Evolutionary conservation across 805 yeast genomes (phyloP), one percentile per base, ranked within the genome.

Genomic region (Candida andamanensis): DNA sequence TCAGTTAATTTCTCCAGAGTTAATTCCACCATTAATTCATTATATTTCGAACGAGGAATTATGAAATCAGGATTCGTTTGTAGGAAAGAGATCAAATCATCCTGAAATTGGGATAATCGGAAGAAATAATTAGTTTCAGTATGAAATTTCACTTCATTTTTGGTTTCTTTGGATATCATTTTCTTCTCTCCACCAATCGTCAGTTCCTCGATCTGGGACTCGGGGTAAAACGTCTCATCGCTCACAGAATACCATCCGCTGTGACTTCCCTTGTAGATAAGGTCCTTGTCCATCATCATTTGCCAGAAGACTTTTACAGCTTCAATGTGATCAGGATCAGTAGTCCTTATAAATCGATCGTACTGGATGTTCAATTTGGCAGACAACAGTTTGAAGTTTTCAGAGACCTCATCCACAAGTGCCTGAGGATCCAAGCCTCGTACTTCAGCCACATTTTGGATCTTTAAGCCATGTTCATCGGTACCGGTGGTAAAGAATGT

Each of bases 391-490:
- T 72, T 70, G 58, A 92, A 92, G 34, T 76, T 77, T 4, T 58
- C 50, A 1, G 85, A 74, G 3, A 85, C 70, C 10, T 58, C 58
- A 50, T 90, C 95, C 15, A 87, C 94, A 46, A 89, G 82, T 26
- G 54, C 50, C 47, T 80, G 70, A 1, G 96, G 67, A 1, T 60
- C 59, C n/a, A 55, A 51, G 0, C 68, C 67, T 5, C 50, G 49
- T 9, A 66, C 69, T 36, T 63, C 65, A 0, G 96, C 95, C 0
- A 94, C 97, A n/a, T 74, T 67, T 46, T 85, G 95, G 18, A 90
- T 90, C 62, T 92, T 92, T 33, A 87, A 60, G 0, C 98, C 98
- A 54, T 92, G 98, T 56, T 92, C 98, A 54, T 92, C 98, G 0
- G 97, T 89, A 0, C 98, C 98, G 0, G 97, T 92, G 5, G 85